phyloP scores from a whole-genome alignment of 1,284 basidiomycete genomes.

The Tremellales sp. region DNA sequence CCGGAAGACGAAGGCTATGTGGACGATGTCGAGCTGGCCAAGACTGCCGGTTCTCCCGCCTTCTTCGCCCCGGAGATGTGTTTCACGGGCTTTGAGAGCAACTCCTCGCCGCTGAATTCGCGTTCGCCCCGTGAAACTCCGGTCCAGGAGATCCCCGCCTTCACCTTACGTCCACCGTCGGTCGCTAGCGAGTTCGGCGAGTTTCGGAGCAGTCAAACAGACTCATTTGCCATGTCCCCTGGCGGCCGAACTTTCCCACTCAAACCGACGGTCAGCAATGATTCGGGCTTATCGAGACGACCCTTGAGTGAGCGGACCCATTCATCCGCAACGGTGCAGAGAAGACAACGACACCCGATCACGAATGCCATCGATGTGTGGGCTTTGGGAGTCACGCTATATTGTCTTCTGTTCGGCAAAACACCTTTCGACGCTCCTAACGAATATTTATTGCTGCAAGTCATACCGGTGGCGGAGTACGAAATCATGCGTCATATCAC shows the following conservation, averaged over 20 bases:
- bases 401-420: slow-evolving; percentile 85
- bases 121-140: slow-evolving; percentile 13
- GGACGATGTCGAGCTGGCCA: slow-evolving; percentile 82
- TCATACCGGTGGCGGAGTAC: slow-evolving; percentile 79
- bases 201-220: slow-evolving; percentile 13
- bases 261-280: slow-evolving; percentile 18
- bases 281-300: slow-evolving; percentile 29
- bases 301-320: slow-evolving; percentile 27
- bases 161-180: slow-evolving; percentile 38
- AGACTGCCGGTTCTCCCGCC: slow-evolving; percentile 94
- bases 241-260: slow-evolving; percentile 16
- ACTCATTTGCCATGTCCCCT: slow-evolving; percentile 12
- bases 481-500: slow-evolving; percentile 69
- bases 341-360: slow-evolving; percentile 60
- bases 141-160: slow-evolving; percentile 21
- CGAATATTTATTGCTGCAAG: slow-evolving; percentile 78
- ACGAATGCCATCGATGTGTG: slow-evolving; percentile 98
- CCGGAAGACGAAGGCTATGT: slow-evolving; percentile 57
- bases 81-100: slow-evolving; percentile 47
- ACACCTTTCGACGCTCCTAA: slow-evolving; percentile 65
- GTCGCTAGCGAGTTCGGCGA: slow-evolving; percentile 8
- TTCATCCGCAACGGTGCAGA: slow-evolving; percentile 28
- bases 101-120: slow-evolving; percentile 11
- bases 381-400: slow-evolving; percentile 97
- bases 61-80: slow-evolving; percentile 97